Evolutionary conservation across 2,329 filamentous ascomycete species (phyloP), one percentile per base, ranked within the genome.

Genomic region (Nemania bipapillata): DNA sequence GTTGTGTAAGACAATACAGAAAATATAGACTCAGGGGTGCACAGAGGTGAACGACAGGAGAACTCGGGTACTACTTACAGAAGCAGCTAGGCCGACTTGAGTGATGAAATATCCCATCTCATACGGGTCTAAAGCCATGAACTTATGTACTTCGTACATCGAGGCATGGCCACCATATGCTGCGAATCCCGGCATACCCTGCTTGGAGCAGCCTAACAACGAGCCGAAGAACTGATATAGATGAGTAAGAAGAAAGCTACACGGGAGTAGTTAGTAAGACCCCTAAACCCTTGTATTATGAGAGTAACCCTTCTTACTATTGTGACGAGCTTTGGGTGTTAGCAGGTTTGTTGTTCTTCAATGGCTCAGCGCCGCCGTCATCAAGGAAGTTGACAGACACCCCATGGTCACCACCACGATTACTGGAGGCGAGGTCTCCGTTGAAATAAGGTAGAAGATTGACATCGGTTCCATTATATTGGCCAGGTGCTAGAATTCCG

Each of bases 181-280:
- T 30, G 83, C 81, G 76, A 85, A 88, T 24, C 81, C 85, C 12
- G 80, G 65, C 78, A 80, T 82, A 62, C 84, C 84, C 76, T 86
- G 83, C 74, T 79, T 69, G 60, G 83, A 82, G 80, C 87, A 90
- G 72, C 85, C 86, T 47, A 89, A 83, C 24, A 90, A 82, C 26
- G 80, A 80, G 58, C 86, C 87, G 75, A 90, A 90, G 82, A 86
- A 90, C 71, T 86, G 78, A 80, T 90, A 90, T 42, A 90, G 80
- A 74, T 90, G 88, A 52, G 86, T 89, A 69, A 90, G 78, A 63
- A 90, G 85, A 69, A 82, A 82, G 77, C 85, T 87, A 2, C 0
- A 42, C 3, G 2, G 2, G 26, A 6, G 6, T 60, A 6, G 45
- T 50, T 28, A 57, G 57, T 65, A 9, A 6, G 0, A 15, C 22